Conservation (phyloP, 164 flowering plant genomes). For the Buxus sempervirens region DNA sequence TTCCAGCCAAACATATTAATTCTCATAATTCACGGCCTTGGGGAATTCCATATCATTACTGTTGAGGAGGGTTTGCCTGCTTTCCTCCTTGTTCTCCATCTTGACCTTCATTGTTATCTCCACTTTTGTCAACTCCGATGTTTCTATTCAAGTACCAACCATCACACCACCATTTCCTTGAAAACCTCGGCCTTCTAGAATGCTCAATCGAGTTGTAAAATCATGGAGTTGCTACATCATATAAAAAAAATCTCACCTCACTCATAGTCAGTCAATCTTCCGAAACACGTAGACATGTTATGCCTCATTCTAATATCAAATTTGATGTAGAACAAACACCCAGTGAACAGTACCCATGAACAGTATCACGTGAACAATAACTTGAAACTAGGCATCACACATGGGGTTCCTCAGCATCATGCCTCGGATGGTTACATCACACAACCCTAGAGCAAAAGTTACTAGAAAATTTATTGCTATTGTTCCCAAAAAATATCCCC, state of each 20-base stretch:
- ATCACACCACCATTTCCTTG: not conserved
- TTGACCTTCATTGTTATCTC: not conserved
- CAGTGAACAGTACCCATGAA: too few species aligned
- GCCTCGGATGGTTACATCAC: too few species aligned
- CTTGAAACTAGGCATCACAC: too few species aligned
- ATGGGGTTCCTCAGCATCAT: too few species aligned
- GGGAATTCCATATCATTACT: too few species aligned
- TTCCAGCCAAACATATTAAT: not conserved
- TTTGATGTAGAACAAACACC: not conserved
- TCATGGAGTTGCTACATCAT: not conserved
- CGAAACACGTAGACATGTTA: not conserved
- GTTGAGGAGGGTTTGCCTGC: too few species aligned
- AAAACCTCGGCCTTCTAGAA: not conserved
- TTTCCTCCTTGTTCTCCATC: too few species aligned
- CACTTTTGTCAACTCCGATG: not conserved
- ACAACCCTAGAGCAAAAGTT: too few species aligned
- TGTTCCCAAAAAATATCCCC: too few species aligned
- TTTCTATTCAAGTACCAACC: not conserved
- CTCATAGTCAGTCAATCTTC: not conserved
- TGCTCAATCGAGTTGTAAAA: not conserved
- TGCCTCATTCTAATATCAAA: not conserved
- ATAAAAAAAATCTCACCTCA: not conserved
- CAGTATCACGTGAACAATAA: too few species aligned
- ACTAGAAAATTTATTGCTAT: too few species aligned
- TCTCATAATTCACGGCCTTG: not conserved